phyloP scores from a whole-genome alignment of 345 rosid species.

The Eucalyptus caleyi region DNA sequence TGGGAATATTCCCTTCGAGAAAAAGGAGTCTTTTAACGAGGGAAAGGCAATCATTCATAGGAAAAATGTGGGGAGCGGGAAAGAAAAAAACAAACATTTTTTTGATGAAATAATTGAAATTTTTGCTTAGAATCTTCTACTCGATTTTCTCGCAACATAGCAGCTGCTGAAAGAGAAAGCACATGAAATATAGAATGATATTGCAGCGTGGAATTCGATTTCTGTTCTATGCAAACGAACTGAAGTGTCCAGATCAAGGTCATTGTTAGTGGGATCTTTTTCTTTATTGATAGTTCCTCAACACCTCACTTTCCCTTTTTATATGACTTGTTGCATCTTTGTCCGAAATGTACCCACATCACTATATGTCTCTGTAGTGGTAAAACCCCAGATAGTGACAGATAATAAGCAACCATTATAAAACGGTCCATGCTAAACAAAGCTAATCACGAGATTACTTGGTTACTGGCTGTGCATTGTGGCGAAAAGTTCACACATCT shows the following conservation, averaged over 20 bases:
- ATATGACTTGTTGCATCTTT: background rate
- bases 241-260: background rate
- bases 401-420: background rate
- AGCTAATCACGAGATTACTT: background rate
- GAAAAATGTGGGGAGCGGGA: background rate
- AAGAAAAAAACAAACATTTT: background rate
- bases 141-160: background rate
- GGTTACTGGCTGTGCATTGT: background rate
- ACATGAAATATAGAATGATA: background rate
- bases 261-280: background rate
- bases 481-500: background rate
- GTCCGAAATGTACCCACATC: background rate
- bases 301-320: background rate
- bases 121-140: background rate
- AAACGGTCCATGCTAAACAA: background rate
- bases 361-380: background rate
- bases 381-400: background rate
- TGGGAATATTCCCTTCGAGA: background rate
- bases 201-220: background rate
- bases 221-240: background rate
- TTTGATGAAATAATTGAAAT: background rate
- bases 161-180: background rate
- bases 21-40: background rate
- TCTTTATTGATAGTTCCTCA: background rate
- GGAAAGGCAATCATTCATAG: background rate